Base-by-base conservation (phyloP, 805 yeast genomes). In the Yamadazyma philogaea region DNA sequence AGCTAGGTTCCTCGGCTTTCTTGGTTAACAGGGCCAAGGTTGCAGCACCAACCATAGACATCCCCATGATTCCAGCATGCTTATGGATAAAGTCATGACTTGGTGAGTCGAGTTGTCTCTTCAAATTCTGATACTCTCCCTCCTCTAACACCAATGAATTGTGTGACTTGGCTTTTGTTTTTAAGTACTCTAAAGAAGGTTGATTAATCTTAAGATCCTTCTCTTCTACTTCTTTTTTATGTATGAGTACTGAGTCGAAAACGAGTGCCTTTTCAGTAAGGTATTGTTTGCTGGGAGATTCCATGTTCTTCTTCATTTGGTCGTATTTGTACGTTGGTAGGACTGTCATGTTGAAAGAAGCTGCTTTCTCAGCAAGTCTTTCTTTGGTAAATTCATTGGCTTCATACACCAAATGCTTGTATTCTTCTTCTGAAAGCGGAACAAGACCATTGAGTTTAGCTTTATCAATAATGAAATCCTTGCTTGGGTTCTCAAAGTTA, bases 71-170 rank as follows among this genome's bases (percentile, higher is more conserved):
- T 22, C 49, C 48, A 4, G 53, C 47, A 30, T 40, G 42, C 7
- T 52, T 34, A 6, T 47, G 37, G 28, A 66, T 51, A 31, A 45
- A 53, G 6, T 55, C 60, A 10, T 64, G 21, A 6, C 65, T 40
- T 5, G 70, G 66, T 2, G 44, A 27, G 14, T 40, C 20, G 10
- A 43, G 17, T 7, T 30, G 34, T 4, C 37, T 18, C 3, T 37
- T 24, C 30, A 44, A 36, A 7, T 28, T 12, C 6, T 30, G 16
- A 12, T 24, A 30, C 3, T 44, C 46, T 27, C 19, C 7, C 10
- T 38, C 40, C 15, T 34, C 18, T 2, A 48, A 27, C 7, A 45
- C 15, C 6, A 43, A 19, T 3, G 24, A 19, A 8, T 42, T 40
- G 19, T 24, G 37, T 7, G 16, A 18, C 16, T 24, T n/a, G 8